A percentile compares a stretch with the other conserved stretches of the same genome.
phyloP scores from a whole-genome alignment of 2,329 filamentous ascomycete genomes.

The Cercospora sp. region DNA sequence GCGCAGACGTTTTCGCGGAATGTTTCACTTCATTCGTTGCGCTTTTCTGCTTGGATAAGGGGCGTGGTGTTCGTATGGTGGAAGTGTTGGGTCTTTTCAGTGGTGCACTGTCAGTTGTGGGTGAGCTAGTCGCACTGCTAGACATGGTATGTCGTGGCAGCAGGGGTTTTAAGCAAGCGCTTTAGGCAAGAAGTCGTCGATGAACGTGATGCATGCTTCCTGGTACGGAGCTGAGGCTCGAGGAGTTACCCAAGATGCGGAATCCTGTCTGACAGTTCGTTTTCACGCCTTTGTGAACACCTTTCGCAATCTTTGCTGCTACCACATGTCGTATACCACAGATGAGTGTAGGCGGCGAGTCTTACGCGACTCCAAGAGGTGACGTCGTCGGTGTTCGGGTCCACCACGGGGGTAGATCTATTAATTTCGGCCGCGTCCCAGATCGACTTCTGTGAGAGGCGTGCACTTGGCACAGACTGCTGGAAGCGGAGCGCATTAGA shows the following conservation, averaged over 20 bases:
- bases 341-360: neutral
- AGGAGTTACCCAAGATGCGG: neutral
- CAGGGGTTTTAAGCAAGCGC: neutral
- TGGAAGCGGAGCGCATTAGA: constrained; percentile 6
- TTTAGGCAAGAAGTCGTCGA: neutral
- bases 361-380: constrained; percentile 2
- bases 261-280: neutral
- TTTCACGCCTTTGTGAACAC: neutral
- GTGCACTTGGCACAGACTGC: neutral
- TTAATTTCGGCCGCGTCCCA: constrained; percentile 15
- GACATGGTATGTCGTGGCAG: constrained; percentile 9
- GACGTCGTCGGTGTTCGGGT: constrained; percentile 15
- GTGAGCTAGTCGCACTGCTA: constrained; percentile 9
- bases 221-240: neutral
- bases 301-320: neutral
- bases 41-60: neutral
- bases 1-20: neutral
- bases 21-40: neutral
- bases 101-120: neutral
- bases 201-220: neutral
- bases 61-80: neutral
- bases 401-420: constrained; percentile 10
- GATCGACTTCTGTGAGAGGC: neutral
- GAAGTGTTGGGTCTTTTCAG: neutral
- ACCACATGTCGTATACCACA: neutral